phyloP scores from a whole-genome alignment of 441 rosid species.

The Codiaeum variegatum region DNA sequence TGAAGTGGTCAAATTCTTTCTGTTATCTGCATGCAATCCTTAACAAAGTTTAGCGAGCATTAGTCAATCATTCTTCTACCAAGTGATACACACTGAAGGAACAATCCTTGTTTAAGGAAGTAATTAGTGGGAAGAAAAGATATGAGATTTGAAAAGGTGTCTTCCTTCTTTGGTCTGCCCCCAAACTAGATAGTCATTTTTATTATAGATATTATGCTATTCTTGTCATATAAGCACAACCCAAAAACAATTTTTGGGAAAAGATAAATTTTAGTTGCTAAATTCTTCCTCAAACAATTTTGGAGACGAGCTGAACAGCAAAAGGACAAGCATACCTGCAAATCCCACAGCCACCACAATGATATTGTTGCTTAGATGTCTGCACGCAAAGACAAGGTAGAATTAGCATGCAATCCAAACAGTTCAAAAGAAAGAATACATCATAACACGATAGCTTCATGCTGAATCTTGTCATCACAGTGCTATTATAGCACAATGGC shows the following conservation, averaged over 20 bases:
- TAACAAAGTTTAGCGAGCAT: neutral
- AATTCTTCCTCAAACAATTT: neutral
- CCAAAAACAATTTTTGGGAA: constrained; percentile 2
- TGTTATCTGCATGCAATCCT: neutral
- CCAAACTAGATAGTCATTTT: neutral
- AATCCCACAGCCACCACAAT: constrained; percentile 86
- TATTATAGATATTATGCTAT: neutral
- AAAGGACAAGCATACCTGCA: constrained; percentile 57
- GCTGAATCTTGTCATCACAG: neutral
- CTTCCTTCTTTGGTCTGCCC: neutral
- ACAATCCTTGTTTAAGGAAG: neutral
- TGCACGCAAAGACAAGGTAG: constrained; percentile 32
- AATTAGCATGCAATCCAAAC: constrained; percentile 5
- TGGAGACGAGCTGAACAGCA: constrained; percentile 1
- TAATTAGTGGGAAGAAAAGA: neutral
- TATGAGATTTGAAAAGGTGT: neutral
- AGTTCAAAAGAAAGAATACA: neutral
- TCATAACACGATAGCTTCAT: neutral
- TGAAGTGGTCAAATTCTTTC: neutral
- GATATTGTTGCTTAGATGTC: constrained; percentile 76
- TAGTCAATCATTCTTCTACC: neutral
- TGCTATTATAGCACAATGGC: neutral
- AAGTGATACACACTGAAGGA: neutral
- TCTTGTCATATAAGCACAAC: neutral
- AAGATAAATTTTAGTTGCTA: neutral